phyloP scores from a whole-genome alignment of 2,329 filamentous ascomycete species.

The Claviceps fusiformis region DNA sequence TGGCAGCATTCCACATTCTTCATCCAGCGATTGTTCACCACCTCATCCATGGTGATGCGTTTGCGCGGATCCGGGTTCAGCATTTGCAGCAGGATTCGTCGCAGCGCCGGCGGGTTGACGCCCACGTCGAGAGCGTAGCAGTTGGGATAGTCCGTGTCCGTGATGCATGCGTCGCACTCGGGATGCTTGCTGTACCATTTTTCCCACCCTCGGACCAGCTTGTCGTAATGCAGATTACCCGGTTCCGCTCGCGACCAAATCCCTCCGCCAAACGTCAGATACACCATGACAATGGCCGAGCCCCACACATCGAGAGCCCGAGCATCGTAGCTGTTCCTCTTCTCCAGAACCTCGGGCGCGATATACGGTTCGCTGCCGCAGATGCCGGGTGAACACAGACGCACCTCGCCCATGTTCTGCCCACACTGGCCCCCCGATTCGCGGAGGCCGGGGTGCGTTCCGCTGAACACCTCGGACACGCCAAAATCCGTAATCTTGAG shows the following conservation, averaged over 20 bases:
- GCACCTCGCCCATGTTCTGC: slow-evolving; percentile 55
- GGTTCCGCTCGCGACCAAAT: slow-evolving; percentile 59
- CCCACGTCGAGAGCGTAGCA: slow-evolving; percentile 50
- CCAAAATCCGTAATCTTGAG: slow-evolving; percentile 90
- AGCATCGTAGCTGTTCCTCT: slow-evolving; percentile 54
- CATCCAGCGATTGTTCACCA: slow-evolving; percentile 58
- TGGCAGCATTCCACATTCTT: slow-evolving; percentile 69
- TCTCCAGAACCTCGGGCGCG: slow-evolving; percentile 68
- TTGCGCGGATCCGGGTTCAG: slow-evolving; percentile 62
- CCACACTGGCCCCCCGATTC: slow-evolving; percentile 62
- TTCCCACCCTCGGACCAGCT: slow-evolving; percentile 54
- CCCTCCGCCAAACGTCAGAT: slow-evolving; percentile 56
- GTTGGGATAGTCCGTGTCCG: slow-evolving; percentile 51
- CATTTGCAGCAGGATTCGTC: slow-evolving; percentile 65
- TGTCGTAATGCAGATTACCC: slow-evolving; percentile 45
- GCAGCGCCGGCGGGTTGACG: slow-evolving; percentile 54
- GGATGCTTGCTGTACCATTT: slow-evolving; percentile 47
- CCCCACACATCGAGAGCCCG: slow-evolving; percentile 77
- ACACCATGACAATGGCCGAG: slow-evolving; percentile 69
- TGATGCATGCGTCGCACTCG: slow-evolving; percentile 22
- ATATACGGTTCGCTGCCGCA: slow-evolving; percentile 81
- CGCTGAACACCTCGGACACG: slow-evolving; percentile 73
- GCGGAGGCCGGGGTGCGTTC: slow-evolving; percentile 65
- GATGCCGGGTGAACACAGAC: slow-evolving; percentile 63
- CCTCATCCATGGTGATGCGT: slow-evolving; percentile 55